Evolutionary conservation across 768 basidiomycete species (phyloP).

Genomic region (Gloeopeniophorella convolvens): DNA sequence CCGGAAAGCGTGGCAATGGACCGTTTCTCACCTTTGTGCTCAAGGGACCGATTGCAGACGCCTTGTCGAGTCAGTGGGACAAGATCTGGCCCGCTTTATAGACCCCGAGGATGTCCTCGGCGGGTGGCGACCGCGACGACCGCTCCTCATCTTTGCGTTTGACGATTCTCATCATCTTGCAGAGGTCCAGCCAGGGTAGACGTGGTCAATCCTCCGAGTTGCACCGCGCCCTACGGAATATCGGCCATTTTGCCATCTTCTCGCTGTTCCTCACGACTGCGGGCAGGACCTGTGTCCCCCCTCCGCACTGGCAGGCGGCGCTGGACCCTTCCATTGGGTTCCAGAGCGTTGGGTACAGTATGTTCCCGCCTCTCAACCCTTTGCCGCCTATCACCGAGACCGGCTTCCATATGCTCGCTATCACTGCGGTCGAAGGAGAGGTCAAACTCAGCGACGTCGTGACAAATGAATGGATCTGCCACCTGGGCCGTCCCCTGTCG

Average conservation of each 20-base stretch:
- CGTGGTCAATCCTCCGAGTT: not conserved
- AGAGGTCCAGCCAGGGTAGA: not conserved
- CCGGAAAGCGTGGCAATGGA: too few relatives aligned
- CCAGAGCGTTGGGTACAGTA: too few relatives aligned
- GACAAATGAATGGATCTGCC: not conserved
- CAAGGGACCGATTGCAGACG: too few relatives aligned
- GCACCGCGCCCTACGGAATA: not conserved
- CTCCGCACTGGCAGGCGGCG: not conserved
- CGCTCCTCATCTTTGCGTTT: not conserved
- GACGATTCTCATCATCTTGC: not conserved
- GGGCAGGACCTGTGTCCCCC: not conserved
- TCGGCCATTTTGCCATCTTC: not conserved
- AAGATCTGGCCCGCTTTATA: not conserved
- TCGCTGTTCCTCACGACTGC: not conserved
- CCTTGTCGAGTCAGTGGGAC: too few relatives aligned
- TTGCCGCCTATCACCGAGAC: not conserved
- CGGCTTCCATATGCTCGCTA: not conserved
- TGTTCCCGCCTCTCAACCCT: not conserved
- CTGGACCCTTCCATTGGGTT: not conserved
- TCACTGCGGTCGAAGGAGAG: not conserved
- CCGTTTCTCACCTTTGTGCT: too few relatives aligned
- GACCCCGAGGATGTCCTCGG: not conserved
- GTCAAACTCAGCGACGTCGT: not conserved
- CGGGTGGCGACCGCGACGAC: not conserved
- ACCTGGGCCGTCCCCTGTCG: conserved; percentile 3